Base-by-base conservation (phyloP, 306 rosid genomes). In the Gillenia trifoliata region DNA sequence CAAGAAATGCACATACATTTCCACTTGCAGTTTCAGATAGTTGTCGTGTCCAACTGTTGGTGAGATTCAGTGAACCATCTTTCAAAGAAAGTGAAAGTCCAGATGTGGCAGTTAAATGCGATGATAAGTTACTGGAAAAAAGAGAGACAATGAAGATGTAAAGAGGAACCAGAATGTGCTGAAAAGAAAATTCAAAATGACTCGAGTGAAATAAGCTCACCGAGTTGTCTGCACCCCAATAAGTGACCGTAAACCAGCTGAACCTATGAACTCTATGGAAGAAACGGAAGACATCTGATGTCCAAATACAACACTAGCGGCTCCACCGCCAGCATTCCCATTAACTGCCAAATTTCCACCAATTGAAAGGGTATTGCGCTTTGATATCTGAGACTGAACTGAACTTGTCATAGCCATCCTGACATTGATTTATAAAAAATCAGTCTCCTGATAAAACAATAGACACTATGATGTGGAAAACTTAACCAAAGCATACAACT, bases 401-500 rank as follows among this genome's bases (percentile, higher is more conserved):
- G 92, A 86, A 57, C 97, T 94, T 66, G 93, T 85, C 95, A 94
- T 92, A 75, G 92, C 97, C 99, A 94, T 94, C 81, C 98, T 94
- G 89, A 73, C 68, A 84, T 71, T 70, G 89, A 75, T 75, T 68
- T 66, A 74, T 22, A 68, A 75, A 77, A 75, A 62, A 76, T 65
- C 50, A 82, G 71, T 55, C 45, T 36, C 65, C 73, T 66, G 77
- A 81, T 34, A 77, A 83, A 66, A 22, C 25, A 29, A 11, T 40
- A 56, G 68, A 66, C 40, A 64, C 16, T 23, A 65, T 19, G 9
- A n/a, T 22, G 57, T 31, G 38, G 41, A 19, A 75, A 71, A 52
- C 69, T 57, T 50, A 38, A n/a, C 8, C 13, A 68, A 76, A 67
- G 38, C 15, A 26, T 11, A 52, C 61, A 28, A 28, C 41, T 38